phyloP scores from a whole-genome alignment of 2,329 filamentous ascomycete genomes.

The Coleophoma cylindrospora region DNA sequence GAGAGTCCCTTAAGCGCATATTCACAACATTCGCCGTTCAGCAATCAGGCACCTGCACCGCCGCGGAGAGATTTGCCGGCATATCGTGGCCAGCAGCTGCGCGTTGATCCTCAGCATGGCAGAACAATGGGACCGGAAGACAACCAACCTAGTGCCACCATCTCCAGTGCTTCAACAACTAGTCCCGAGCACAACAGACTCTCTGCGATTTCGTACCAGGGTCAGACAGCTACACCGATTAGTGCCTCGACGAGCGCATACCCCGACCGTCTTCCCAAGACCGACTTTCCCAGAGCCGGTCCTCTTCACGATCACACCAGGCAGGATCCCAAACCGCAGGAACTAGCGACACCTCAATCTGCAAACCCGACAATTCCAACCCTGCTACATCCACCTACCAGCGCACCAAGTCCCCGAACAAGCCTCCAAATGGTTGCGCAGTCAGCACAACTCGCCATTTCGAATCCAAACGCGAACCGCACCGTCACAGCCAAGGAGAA shows the following conservation, averaged over 20 bases:
- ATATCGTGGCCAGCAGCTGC: conserved; percentile 56
- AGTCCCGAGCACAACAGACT: conserved; percentile 56
- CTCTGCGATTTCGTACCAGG: conserved; percentile 46
- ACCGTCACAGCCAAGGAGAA: conserved; percentile 74
- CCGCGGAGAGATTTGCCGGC: conserved; percentile 49
- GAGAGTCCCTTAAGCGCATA: conserved; percentile 42
- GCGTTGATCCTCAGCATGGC: conserved; percentile 59
- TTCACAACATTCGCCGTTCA: conserved; percentile 54
- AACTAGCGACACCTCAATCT: conserved; percentile 34
- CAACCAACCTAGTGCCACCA: conserved; percentile 52
- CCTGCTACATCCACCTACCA: conserved; percentile 32
- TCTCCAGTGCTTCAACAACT: conserved; percentile 50
- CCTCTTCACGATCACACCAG: conserved; percentile 51
- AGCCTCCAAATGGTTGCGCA: conserved; percentile 20
- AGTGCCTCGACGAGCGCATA: conserved; percentile 42
- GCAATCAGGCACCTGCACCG: conserved; percentile 18
- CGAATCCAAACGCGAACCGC: conserved; percentile 21
- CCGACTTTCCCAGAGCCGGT: conserved; percentile 55
- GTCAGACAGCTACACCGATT: conserved; percentile 54
- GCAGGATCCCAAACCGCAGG: conserved; percentile 39
- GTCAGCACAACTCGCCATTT: conserved; percentile 25
- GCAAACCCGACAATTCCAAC: conserved; percentile 43
- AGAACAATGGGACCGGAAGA: conserved; percentile 48
- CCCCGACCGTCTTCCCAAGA: conserved; percentile 34
- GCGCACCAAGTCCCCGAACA: conserved; percentile 20